Conservation (phyloP, 78 protist species). For the Dictyostelium intermedium region DNA sequence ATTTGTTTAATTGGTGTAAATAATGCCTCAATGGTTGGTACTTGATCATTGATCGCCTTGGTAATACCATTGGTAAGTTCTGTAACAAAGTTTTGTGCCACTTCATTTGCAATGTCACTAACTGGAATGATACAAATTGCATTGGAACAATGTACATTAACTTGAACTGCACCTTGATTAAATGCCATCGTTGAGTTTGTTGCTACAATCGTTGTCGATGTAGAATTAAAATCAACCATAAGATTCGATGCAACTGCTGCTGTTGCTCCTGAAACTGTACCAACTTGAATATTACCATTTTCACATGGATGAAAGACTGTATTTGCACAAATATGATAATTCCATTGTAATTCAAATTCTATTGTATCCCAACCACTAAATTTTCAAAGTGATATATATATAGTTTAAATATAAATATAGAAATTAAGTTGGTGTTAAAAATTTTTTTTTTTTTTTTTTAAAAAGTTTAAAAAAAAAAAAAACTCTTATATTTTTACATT, state of each 20-base stretch:
- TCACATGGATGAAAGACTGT: conserved; percentile 42
- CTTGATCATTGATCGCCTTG: not conserved
- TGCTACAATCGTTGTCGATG: not conserved
- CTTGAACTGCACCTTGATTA: not conserved
- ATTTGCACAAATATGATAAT: conserved; percentile 52
- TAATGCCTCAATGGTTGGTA: not conserved
- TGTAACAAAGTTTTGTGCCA: conserved; percentile 11
- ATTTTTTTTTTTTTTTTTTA: not conserved
- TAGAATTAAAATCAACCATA: not conserved
- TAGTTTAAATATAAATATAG: too few relatives aligned
- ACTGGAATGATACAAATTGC: conserved; percentile 21
- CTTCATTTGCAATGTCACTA: conserved; percentile 12
- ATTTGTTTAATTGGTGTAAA: conserved; percentile 7
- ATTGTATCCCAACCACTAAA: not conserved
- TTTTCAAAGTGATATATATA: too few relatives aligned
- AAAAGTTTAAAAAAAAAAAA: not conserved
- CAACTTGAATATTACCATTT: conserved; percentile 30
- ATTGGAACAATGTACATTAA: conserved; percentile 2
- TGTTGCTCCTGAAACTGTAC: not conserved
- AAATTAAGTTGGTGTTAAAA: too few relatives aligned
- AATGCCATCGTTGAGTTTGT: not conserved
- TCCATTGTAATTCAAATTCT: conserved; percentile 26
- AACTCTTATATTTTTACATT: too few relatives aligned
- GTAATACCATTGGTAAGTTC: not conserved
- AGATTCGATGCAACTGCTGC: not conserved